Conservation (phyloP, 441 rosid species). For the Erysimum pusillum region DNA sequence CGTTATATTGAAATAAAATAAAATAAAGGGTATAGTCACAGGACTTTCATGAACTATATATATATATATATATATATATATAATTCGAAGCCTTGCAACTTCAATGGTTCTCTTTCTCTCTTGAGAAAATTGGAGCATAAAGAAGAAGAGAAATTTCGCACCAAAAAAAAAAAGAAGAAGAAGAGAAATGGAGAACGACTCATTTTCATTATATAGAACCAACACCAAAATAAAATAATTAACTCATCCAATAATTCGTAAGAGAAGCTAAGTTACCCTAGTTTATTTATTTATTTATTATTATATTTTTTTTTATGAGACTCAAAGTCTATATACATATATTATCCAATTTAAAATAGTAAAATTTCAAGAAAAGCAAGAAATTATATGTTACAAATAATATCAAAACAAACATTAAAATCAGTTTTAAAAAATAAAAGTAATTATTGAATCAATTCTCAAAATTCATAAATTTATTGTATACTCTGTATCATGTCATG, state of each 20-base stretch:
- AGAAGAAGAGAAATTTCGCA: background rate
- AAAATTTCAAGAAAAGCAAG: background rate
- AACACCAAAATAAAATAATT: background rate
- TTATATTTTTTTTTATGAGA: too few relatives aligned
- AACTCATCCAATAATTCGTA: background rate
- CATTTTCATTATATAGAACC: background rate
- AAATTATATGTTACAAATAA: background rate
- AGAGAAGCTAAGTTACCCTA: background rate
- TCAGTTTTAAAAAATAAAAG: background rate
- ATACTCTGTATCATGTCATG: background rate
- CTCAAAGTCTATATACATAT: background rate
- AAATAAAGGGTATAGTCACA: slow-evolving; percentile 35
- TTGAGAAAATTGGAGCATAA: background rate
- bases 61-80: too few relatives aligned
- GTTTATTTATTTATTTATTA: too few relatives aligned
- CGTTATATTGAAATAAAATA: background rate
- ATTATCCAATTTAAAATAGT: background rate
- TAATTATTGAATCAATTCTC: background rate
- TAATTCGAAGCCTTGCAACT: slow-evolving; percentile 35
- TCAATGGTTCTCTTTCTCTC: slow-evolving; percentile 37
- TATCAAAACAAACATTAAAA: slow-evolving; percentile 2
- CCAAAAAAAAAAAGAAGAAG: background rate
- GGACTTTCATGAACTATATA: slow-evolving; percentile 42
- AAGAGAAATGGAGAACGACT: background rate
- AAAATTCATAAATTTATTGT: background rate